A percentile compares a stretch with the other conserved stretches of the same genome.
Evolutionary conservation across 768 basidiomycete genomes (phyloP).

Genomic region (Russula sp.): DNA sequence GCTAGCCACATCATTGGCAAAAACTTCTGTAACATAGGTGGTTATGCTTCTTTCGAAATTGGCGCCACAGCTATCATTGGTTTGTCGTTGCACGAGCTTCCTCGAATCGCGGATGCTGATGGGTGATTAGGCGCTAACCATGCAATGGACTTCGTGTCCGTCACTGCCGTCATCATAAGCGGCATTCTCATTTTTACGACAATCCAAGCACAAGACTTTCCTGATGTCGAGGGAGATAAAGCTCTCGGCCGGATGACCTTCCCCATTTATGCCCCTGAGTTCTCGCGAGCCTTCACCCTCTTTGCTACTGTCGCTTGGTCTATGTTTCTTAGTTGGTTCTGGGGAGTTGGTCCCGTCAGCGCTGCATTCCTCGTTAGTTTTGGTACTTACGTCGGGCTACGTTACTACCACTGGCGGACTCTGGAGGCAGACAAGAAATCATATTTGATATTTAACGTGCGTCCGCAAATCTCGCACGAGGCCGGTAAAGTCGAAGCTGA

Average conservation of each 20-base stretch:
- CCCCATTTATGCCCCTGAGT: constrained; percentile 31
- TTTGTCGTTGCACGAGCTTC: constrained; percentile 20
- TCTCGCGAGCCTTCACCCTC: constrained; percentile 31
- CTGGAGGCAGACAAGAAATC: constrained; percentile 28
- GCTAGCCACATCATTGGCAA: constrained; percentile 28
- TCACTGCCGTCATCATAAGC: constrained; percentile 30
- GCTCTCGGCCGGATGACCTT: constrained; percentile 31
- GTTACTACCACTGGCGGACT: constrained; percentile 30
- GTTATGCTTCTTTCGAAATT: constrained; percentile 32
- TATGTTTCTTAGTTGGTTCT: constrained; percentile 28
- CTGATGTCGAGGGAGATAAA: constrained; percentile 33
- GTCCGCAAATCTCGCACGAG: constrained; percentile 25
- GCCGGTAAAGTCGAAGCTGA: constrained; percentile 22
- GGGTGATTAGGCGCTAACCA: constrained; percentile 22
- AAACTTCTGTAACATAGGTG: constrained; percentile 31
- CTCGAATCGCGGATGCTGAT: constrained; percentile 20
- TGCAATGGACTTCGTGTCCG: constrained; percentile 28
- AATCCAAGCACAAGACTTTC: constrained; percentile 34
- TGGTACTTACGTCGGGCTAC: constrained; percentile 30
- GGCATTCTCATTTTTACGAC: constrained; percentile 33
- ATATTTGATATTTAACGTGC: constrained; percentile 33
- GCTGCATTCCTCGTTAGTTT: constrained; percentile 25
- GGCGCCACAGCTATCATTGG: constrained; percentile 30
- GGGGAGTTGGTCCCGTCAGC: constrained; percentile 30
- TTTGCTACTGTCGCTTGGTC: constrained; percentile 32